A percentile compares a stretch with the other conserved stretches of the same genome.
These are phyloP conservation scores for Plasmodium falciparum DNA, from an alignment of 169 alveolate genomes.

Conservation along the genomic window DNA sequence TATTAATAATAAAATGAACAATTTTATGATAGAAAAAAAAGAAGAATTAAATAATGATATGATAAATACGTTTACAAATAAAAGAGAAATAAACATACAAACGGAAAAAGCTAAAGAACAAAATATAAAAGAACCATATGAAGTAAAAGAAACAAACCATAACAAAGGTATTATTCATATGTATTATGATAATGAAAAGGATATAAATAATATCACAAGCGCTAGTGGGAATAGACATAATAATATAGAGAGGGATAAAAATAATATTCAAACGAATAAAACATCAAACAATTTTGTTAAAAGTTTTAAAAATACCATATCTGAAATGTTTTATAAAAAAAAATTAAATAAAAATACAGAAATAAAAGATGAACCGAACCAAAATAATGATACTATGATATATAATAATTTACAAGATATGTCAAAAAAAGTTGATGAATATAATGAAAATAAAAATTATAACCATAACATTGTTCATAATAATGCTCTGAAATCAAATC, in stretches of 20 bases:
- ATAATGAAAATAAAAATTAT: neutral
- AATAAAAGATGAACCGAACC: neutral
- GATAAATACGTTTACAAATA: neutral
- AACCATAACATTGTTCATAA: neutral
- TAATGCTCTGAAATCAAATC: too few species aligned
- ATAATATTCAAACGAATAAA: neutral
- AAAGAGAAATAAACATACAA: neutral
- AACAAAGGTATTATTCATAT: neutral
- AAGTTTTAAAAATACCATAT: slow-evolving; percentile 14
- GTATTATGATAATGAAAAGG: slow-evolving; percentile 1
- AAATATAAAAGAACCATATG: neutral
- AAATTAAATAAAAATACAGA: slow-evolving; percentile 22
- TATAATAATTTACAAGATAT: slow-evolving; percentile 1
- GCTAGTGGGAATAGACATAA: neutral
- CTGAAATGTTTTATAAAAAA: slow-evolving; percentile 29
- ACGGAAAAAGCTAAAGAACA: neutral
- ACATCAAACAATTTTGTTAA: slow-evolving; percentile 2
- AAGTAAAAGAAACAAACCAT: neutral
- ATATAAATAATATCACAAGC: neutral
- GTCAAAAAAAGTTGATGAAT: neutral
- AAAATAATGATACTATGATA: neutral
- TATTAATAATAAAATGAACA: neutral
- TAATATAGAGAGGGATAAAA: neutral
- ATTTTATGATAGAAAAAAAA: neutral
- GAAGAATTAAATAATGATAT: neutral